Conservation (phyloP, 495 filamentous ascomycete species). For the Annulohypoxylon moriforme region DNA sequence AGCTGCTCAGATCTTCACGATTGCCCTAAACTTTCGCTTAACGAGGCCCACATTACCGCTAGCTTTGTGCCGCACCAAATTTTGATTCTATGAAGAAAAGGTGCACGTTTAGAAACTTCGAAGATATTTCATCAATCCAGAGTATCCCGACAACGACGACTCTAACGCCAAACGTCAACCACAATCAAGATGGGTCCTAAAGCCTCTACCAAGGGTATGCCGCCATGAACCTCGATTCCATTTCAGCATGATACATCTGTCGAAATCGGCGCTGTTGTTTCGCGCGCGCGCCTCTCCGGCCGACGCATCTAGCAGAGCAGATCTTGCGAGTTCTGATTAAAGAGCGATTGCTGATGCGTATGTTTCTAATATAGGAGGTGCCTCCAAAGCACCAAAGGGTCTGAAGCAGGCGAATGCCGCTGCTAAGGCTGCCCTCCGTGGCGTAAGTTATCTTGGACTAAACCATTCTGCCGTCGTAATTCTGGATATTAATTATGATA, state of each 20-base stretch:
- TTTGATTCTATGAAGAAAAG: neutral
- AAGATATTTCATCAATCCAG: neutral
- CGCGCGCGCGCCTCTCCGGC: slow-evolving; percentile 46
- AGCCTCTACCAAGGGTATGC: slow-evolving; percentile 72
- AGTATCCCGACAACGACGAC: slow-evolving; percentile 20
- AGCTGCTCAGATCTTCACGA: neutral
- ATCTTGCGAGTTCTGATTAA: slow-evolving; percentile 68
- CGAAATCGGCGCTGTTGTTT: slow-evolving; percentile 28
- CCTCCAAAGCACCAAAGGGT: slow-evolving; percentile 74
- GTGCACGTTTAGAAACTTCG: slow-evolving; percentile 2
- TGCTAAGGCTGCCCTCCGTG: slow-evolving; percentile 91
- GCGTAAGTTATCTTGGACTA: slow-evolving; percentile 66
- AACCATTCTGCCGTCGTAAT: neutral
- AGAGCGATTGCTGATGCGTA: slow-evolving; percentile 65
- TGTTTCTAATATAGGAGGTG: slow-evolving; percentile 62
- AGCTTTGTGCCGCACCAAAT: neutral
- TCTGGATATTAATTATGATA: slow-evolving; percentile 21
- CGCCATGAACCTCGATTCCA: slow-evolving; percentile 33
- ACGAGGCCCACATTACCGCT: neutral
- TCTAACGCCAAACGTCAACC: slow-evolving; percentile 33
- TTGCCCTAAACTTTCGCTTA: slow-evolving; percentile 7
- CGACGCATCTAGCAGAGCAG: slow-evolving; percentile 68
- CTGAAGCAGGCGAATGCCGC: slow-evolving; percentile 85
- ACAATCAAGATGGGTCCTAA: slow-evolving; percentile 79
- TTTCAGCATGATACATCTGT: slow-evolving; percentile 41